Evolutionary conservation across 2,329 filamentous ascomycete genomes (phyloP), one percentile per base, ranked within the genome.

Genomic region (Fusarium kyushuense): DNA sequence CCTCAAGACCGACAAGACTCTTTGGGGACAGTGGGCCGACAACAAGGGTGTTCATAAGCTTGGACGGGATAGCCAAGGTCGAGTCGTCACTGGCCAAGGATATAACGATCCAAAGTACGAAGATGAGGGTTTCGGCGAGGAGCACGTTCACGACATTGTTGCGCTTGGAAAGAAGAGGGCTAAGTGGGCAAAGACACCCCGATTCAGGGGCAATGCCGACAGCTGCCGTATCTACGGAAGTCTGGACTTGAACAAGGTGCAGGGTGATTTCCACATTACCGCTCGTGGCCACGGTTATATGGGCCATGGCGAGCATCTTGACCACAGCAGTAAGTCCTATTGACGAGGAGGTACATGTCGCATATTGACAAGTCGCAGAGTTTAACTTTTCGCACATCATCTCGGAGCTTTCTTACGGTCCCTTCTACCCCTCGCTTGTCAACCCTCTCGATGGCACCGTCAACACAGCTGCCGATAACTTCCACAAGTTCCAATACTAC

Each of bases 351-450:
- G 1, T 38, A 5, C 12, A 30, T 16, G 13, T 40, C 17, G 5
- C n/a, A 33, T 43, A 12, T 57, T 78, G 58, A 79, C 73, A 13
- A 41, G 25, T 25, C 29, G 3, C 72, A 95, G 92, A 86, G 23
- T 97, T 99, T 86, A 98, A 99, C 86, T 99, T 99, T 85, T 95
- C 93, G 32, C 96, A 99, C 83, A 90, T 97, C 79, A 89, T 99
- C 82, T 94, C 92, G 74, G 96, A 99, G 80, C 88, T 99, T 72
- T 97, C 94, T 60, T 99, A 97, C 79, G 96, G 96, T 6, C 91
- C 94, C n/a, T 97, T 94, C 83, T 98, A 97, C 82, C 95, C 96
- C 1, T 93, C 91, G 27, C 90, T 99, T 56, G 87, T 91, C 75
- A 99, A 99, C 82, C 96, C 96, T 0, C 92, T 99, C 74, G 96